phyloP scores from a whole-genome alignment of 352 stramenopile genomes.

The Globisporangium polare region DNA sequence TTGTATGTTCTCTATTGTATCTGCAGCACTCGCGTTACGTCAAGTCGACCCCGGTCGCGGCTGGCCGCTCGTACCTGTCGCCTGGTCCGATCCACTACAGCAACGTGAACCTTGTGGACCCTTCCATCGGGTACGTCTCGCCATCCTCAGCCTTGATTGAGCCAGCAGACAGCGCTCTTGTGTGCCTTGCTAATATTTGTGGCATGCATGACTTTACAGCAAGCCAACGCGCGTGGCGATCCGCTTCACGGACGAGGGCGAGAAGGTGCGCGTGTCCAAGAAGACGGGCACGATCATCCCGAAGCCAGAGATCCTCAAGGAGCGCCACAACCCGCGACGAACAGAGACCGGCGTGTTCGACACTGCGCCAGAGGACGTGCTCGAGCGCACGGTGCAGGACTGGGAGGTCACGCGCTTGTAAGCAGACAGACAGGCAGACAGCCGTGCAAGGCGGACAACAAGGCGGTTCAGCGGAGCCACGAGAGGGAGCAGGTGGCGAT shows the following conservation, averaged over 20 bases:
- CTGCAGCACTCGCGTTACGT: conserved; percentile 72
- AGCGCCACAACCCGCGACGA: conserved; percentile 78
- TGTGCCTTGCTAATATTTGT: too few species aligned
- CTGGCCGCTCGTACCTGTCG: conserved; percentile 75
- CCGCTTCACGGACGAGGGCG: conserved; percentile 89
- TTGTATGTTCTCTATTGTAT: neutral
- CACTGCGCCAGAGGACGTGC: conserved; percentile 71
- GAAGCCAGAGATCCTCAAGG: conserved; percentile 89
- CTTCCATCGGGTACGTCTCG: conserved; percentile 49
- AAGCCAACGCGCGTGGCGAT: conserved; percentile 77
- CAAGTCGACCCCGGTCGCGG: conserved; percentile 63
- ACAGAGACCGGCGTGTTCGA: conserved; percentile 83
- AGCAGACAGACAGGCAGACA: conserved; percentile 5
- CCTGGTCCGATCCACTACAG: conserved; percentile 85
- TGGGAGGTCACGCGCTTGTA: conserved; percentile 74
- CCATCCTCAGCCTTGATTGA: neutral
- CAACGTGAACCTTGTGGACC: conserved; percentile 83
- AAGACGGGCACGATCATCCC: conserved; percentile 95
- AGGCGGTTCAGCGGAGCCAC: neutral
- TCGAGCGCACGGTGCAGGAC: conserved; percentile 75
- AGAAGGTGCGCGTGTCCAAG: conserved; percentile 94
- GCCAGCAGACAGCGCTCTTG: neutral
- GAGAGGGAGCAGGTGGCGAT: neutral
- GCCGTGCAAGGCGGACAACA: too few species aligned
- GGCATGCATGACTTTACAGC: conserved; percentile 14